Evolutionary conservation across 75 land plant genomes (phyloP).

Genomic region (Selaginella moellendorffii): DNA sequence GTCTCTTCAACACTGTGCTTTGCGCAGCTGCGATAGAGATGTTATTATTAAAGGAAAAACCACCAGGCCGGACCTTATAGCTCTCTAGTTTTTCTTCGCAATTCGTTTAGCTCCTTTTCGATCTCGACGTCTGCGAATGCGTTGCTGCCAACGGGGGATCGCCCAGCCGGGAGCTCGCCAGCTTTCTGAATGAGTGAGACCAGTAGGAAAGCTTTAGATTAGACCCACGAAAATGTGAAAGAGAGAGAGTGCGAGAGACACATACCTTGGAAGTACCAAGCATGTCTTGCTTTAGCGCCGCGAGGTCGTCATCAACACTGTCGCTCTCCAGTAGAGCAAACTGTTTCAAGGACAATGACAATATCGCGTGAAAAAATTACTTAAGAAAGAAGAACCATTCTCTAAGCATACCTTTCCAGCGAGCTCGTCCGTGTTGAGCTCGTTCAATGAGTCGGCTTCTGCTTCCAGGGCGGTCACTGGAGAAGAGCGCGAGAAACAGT

Average conservation of each 20-base stretch:
- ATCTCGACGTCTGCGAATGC: constrained; percentile 63
- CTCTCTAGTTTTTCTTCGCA: constrained; percentile 60
- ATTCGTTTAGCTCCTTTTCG: constrained; percentile 74
- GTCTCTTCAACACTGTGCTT: too few relatives aligned
- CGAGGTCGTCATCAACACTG: constrained; percentile 91
- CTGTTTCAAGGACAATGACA: constrained; percentile 24
- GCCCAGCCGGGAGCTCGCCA: constrained; percentile 82
- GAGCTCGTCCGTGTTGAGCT: constrained; percentile 77
- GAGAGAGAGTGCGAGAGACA: too few relatives aligned
- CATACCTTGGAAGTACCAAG: constrained; percentile 62
- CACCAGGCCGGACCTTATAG: too few relatives aligned
- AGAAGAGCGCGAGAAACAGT: too few relatives aligned
- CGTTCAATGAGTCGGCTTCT: constrained; percentile 89
- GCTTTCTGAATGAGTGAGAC: constrained; percentile 29
- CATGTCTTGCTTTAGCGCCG: constrained; percentile 61
- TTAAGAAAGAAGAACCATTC: too few relatives aligned
- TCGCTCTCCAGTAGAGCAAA: constrained; percentile 85
- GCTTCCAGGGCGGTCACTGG: constrained; percentile 95
- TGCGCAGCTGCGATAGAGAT: too few relatives aligned
- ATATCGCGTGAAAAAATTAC: too few relatives aligned
- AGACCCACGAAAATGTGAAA: too few relatives aligned
- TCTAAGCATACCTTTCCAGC: constrained; percentile 93
- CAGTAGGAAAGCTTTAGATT: too few relatives aligned
- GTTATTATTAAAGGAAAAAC: too few relatives aligned
- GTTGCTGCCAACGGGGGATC: constrained; percentile 38